A percentile compares a stretch with the other conserved stretches of the same genome.
Conservation (phyloP, 1,284 basidiomycete species). For the Cerrena zonata region DNA sequence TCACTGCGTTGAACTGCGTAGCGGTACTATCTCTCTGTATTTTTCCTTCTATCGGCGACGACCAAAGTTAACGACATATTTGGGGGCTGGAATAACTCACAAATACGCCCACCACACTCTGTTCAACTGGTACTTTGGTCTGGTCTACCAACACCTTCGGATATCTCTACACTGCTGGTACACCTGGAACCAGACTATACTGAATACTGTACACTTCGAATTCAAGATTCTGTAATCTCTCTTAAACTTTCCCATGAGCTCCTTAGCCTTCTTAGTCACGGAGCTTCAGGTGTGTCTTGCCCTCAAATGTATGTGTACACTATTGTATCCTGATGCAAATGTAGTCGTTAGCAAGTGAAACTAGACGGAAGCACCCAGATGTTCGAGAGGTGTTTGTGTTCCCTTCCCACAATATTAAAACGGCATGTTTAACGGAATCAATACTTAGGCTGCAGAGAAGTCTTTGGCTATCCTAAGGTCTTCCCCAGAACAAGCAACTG, state of each 20-base stretch:
- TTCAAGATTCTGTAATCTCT: too few relatives aligned
- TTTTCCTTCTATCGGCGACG: too few relatives aligned
- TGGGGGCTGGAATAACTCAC: too few relatives aligned
- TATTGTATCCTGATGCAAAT: constrained; percentile 4
- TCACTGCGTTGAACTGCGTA: too few relatives aligned
- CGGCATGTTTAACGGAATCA: background rate
- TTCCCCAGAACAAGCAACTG: constrained; percentile 65
- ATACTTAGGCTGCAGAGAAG: constrained; percentile 72
- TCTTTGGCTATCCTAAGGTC: constrained; percentile 74
- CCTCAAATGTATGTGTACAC: background rate
- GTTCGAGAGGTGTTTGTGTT: constrained; percentile 63
- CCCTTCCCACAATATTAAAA: background rate
- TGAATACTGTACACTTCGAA: too few relatives aligned
- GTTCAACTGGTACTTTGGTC: too few relatives aligned
- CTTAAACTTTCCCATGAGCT: constrained; percentile 35
- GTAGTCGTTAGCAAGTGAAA: constrained; percentile 74
- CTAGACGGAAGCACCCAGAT: constrained; percentile 75
- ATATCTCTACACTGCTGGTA: too few relatives aligned
- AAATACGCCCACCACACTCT: too few relatives aligned
- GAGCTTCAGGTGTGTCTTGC: constrained; percentile 42
- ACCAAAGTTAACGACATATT: too few relatives aligned
- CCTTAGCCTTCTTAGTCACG: constrained; percentile 48
- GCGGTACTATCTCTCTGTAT: too few relatives aligned
- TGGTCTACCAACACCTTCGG: too few relatives aligned
- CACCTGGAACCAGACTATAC: too few relatives aligned